These are phyloP conservation scores for Arthroderma sp. DNA, from an alignment of 2,329 filamentous ascomycete species.

Conservation along the genomic window DNA sequence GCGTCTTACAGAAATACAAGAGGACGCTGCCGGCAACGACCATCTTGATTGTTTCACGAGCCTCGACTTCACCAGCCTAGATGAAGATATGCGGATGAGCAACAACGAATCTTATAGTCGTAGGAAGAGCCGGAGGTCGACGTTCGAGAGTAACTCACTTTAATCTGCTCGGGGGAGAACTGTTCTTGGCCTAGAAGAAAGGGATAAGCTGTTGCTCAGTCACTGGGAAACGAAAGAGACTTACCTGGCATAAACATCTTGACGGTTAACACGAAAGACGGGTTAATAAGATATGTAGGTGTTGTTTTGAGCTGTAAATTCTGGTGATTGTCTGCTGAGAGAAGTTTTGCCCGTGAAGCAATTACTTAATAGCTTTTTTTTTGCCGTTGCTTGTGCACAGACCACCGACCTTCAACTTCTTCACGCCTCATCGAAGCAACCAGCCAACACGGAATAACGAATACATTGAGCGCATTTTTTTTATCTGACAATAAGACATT, in stretches of 20 bases:
- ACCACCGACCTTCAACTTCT: slow-evolving; percentile 2
- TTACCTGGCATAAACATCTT: slow-evolving; percentile 15
- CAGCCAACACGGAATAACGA: no score
- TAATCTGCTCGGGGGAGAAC: slow-evolving; percentile 34
- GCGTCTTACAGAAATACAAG: slow-evolving; percentile 49
- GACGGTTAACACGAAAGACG: not conserved
- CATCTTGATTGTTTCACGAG: slow-evolving; percentile 40
- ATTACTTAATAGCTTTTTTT: no score
- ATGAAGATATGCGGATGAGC: not conserved
- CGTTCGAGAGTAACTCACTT: slow-evolving; percentile 18
- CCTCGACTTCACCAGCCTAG: slow-evolving; percentile 40
- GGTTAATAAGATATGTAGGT: not conserved
- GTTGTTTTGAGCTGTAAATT: not conserved
- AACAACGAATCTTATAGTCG: not conserved
- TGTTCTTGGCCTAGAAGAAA: slow-evolving; percentile 27
- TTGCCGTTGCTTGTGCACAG: not conserved
- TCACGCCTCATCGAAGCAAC: not conserved
- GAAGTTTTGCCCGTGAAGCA: not conserved
- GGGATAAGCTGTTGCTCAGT: not conserved
- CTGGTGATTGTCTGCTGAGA: not conserved
- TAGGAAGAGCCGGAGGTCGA: not conserved
- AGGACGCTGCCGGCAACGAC: slow-evolving; percentile 42
- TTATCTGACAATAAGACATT: not conserved
- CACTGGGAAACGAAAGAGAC: not conserved
- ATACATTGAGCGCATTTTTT: not conserved